Evolutionary conservation across 306 rosid species (phyloP), one percentile per base, ranked within the genome.

Genomic region (Citrullus colocynthis): DNA sequence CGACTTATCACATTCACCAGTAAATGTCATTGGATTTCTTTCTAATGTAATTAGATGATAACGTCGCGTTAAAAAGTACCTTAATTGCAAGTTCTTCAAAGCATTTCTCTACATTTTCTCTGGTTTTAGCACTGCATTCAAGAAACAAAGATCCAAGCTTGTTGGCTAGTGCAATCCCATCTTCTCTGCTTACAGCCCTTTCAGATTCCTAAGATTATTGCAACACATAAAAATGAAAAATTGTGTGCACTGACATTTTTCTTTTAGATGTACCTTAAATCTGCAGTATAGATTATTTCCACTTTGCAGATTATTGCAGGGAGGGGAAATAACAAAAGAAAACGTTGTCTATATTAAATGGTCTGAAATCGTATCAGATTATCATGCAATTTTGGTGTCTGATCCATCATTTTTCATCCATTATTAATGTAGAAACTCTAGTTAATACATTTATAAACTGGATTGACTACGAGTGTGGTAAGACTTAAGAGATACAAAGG

Each of bases 81-180:
- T 92, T 92, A 13, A 89, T 77, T 16, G 93, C 87, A 81, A 94
- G 98, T 78, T 92, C 95, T 86, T 94, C 84, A 28, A 94, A 94
- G 88, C 97, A 92, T 30, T 69, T 83, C 81, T 87, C 96, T 80
- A 92, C 98, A 39, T 94, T 94, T 79, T 91, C 92, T 84, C 96
- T 80, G 54, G 97, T 94, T 84, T 88, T 94, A 59, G 97, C 98
- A 78, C 97, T 92, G 56, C 98, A 94, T 83, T 94, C 98, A 32
- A 85, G 82, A 84, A 94, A 94, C 89, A 87, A 37, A 42, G 91
- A 88, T 75, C 98, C 98, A 24, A 92, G 88, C 82, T 89, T 93
- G 58, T 91, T 77, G 21, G 96, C 96, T 24, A 94, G 89, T 14
- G 92, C 89, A 20, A 86, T 78, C 42, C 98, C 98, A 85, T 94